Evolutionary conservation across 306 rosid species (phyloP).

Genomic region (Glycine latifolia): DNA sequence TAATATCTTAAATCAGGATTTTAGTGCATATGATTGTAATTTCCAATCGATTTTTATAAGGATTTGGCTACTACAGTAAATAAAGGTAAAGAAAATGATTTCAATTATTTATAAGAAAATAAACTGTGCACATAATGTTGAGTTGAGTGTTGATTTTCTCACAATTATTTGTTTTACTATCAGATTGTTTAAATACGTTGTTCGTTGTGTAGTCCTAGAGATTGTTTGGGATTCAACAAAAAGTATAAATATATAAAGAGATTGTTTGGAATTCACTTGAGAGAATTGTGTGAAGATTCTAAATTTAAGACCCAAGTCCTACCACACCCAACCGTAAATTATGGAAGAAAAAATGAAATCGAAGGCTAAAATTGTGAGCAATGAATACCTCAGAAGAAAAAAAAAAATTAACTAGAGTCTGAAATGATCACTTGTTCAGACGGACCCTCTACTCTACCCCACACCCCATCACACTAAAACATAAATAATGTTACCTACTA

Average conservation of each 20-base stretch:
- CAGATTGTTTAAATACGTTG: too few species aligned
- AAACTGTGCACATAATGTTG: too few species aligned
- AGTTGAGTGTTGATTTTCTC: too few species aligned
- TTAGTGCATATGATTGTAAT: too few species aligned
- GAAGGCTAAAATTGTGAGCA: background rate
- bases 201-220: too few species aligned
- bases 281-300: background rate
- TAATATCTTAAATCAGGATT: too few species aligned
- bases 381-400: background rate
- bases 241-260: background rate
- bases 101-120: too few species aligned
- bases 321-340: background rate
- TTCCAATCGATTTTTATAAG: background rate
- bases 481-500: background rate
- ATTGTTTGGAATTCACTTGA: background rate
- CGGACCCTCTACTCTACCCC: background rate
- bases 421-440: background rate
- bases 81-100: too few species aligned
- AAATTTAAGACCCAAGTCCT: background rate
- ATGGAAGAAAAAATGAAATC: slow-evolving; percentile 19
- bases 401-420: background rate
- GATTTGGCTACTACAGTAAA: background rate
- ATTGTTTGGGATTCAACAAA: too few species aligned
- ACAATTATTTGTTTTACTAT: too few species aligned
- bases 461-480: background rate